Evolutionary conservation across 345 rosid species (phyloP).

Genomic region (Sisymbrium altissimum): DNA sequence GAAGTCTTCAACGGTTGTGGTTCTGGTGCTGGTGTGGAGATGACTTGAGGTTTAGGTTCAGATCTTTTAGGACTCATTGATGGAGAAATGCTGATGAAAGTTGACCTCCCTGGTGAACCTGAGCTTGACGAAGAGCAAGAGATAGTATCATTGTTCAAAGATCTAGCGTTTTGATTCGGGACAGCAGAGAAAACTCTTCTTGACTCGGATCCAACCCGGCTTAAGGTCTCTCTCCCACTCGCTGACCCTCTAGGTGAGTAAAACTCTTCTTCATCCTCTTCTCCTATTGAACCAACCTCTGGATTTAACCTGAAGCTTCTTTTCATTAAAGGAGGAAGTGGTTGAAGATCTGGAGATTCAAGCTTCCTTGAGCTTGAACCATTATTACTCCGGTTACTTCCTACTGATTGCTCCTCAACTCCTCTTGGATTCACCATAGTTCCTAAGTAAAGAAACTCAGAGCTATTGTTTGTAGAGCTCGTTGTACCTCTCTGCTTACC

Average conservation of each 20-base stretch:
- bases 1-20: conserved; percentile 4
- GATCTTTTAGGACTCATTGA: conserved; percentile 65
- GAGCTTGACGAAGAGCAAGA: conserved; percentile 71
- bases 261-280: conserved; percentile 79
- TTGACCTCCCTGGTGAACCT: conserved; percentile 75
- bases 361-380: conserved; percentile 52
- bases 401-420: conserved; percentile 38
- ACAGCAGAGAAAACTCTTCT: conserved; percentile 47
- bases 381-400: conserved; percentile 25
- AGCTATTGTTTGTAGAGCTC: conserved; percentile 44
- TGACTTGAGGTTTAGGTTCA: conserved; percentile 37
- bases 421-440: conserved; percentile 52
- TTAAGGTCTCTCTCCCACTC: conserved; percentile 54
- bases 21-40: conserved; percentile 24
- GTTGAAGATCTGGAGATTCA: conserved; percentile 93
- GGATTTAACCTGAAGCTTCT: conserved; percentile 47
- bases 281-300: conserved; percentile 51
- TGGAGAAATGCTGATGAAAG: conserved; percentile 74
- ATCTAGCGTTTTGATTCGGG: conserved; percentile 36
- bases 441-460: conserved; percentile 89
- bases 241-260: conserved; percentile 86
- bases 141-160: conserved; percentile 40
- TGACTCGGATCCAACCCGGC: conserved; percentile 72
- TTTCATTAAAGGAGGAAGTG: conserved; percentile 78
- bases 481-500: conserved; percentile 39